phyloP scores from a whole-genome alignment of 345 rosid genomes.

The Hibiscus mutabilis region DNA sequence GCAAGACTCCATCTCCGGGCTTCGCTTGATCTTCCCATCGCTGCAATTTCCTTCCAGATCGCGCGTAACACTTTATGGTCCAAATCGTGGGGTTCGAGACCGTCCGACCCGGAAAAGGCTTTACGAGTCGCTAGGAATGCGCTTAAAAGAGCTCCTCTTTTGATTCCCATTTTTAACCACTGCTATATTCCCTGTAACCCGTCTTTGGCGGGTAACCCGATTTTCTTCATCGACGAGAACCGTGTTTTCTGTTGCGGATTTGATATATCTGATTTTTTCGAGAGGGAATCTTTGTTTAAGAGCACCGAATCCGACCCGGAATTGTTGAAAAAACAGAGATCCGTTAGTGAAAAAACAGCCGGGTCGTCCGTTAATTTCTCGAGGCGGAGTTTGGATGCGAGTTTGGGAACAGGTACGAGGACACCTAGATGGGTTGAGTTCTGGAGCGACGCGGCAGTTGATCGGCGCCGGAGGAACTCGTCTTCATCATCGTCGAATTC shows the following conservation, averaged over 20 bases:
- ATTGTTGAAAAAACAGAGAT: constrained; percentile 47
- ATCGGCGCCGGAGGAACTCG: constrained; percentile 68
- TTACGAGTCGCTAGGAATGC: constrained; percentile 78
- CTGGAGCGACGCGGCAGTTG: constrained; percentile 86
- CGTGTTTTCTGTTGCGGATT: constrained; percentile 88
- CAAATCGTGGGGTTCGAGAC: constrained; percentile 85
- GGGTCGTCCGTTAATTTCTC: constrained; percentile 49
- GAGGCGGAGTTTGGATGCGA: constrained; percentile 57
- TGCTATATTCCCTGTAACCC: constrained; percentile 93
- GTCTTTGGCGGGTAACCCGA: constrained; percentile 84
- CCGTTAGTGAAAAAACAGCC: constrained; percentile 54
- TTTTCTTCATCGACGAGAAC: constrained; percentile 87
- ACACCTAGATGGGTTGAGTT: constrained; percentile 96
- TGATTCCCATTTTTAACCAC: constrained; percentile 88
- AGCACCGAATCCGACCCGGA: constrained; percentile 39
- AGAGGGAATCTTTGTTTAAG: constrained; percentile 68
- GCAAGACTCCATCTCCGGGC: constrained; percentile 81
- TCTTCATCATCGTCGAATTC: constrained; percentile 53
- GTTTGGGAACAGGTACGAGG: constrained; percentile 33
- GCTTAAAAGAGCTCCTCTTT: constrained; percentile 75
- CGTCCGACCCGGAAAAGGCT: constrained; percentile 77
- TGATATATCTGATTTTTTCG: constrained; percentile 93
- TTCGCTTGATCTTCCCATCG: constrained; percentile 79
- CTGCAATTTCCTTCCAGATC: constrained; percentile 89
- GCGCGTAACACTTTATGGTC: constrained; percentile 87